Evolutionary conservation across 148 eudicot species (phyloP), one percentile per base, ranked within the genome.

Genomic region (Cornus florida): DNA sequence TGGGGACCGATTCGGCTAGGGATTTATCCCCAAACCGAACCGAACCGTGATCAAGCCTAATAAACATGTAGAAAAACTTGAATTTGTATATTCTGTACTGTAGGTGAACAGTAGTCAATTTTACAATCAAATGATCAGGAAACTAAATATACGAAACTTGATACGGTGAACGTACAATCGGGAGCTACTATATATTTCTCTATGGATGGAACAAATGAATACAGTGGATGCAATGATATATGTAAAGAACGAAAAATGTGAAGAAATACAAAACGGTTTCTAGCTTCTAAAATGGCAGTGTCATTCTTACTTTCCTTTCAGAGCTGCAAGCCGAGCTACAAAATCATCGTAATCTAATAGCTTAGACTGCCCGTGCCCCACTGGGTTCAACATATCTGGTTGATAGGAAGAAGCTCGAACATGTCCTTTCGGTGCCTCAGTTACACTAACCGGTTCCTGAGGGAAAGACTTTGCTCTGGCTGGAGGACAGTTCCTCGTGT

Each of bases 391-490:
- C n/a, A 48, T 41, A 8, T 83, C 86, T 5, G 82, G 75, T 56
- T 85, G 70, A 24, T 75, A 78, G 3, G 91, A 84, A 59, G 81
- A 46, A 22, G 93, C 85, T 50, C 87, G 83, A 16, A 43, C 62
- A 48, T 81, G 88, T 72, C 84, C 77, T 11, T 75, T 73, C 64
- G 23, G 60, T 35, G 80, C 77, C 75, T 79, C 85, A 0, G 3
- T 8, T 3, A 85, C 83, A 24, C 82, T 80, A 7, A 46, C 23
- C 6, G 82, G 70, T 56, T 85, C 77, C 12, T 17, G 41, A 4
- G 80, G 85, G 46, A 82, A 71, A 24, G 86, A 84, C 7, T 80
- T 31, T 28, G 71, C 50, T 60, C 77, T 67, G 19, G 62, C 73
- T 3, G 70, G 70, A 14, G 48, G 70, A n/a, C 23, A 74, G 12